Percentiles rank a stretch among this genome's conserved stretches.
Conservation (phyloP, 148 eudicot species). For the Salicornia ramosissima region DNA sequence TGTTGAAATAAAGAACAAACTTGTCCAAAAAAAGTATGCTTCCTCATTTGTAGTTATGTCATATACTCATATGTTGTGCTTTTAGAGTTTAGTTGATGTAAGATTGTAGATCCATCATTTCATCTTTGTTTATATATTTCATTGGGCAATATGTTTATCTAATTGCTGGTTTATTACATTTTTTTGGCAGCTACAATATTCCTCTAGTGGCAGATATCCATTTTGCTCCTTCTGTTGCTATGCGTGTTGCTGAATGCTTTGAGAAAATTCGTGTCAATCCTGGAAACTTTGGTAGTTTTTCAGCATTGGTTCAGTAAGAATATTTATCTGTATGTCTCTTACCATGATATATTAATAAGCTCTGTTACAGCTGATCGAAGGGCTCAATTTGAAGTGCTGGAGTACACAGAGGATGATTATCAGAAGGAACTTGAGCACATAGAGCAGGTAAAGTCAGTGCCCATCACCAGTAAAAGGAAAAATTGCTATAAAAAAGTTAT, state of each 20-base stretch:
- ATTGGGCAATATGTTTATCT: not conserved
- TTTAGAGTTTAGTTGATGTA: too few relatives aligned
- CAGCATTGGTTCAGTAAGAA: conserved; percentile 13
- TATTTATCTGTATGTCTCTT: not conserved
- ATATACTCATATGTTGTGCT: too few relatives aligned
- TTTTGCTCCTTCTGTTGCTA: conserved; percentile 90
- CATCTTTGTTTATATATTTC: not conserved
- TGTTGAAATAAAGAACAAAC: conserved; percentile 84
- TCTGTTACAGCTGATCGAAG: conserved; percentile 87
- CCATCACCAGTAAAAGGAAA: too few relatives aligned
- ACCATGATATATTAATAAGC: conserved; percentile 15
- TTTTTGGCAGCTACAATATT: conserved; percentile 71
- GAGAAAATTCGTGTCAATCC: conserved; percentile 99
- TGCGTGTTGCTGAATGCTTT: conserved; percentile 96
- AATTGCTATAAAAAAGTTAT: too few relatives aligned
- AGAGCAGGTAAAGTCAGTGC: conserved; percentile 47
- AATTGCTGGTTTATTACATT: not conserved
- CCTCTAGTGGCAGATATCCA: conserved; percentile 98
- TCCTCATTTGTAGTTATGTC: not conserved
- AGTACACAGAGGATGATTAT: conserved; percentile 90
- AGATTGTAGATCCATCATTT: not conserved
- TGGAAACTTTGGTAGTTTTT: conserved; percentile 80
- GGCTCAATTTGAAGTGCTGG: conserved; percentile 88
- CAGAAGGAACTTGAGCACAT: conserved; percentile 92
- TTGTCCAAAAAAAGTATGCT: conserved; percentile 88